Evolutionary conservation across 202 grass and related monocot genomes (phyloP).

Genomic region (Bolboschoenoplectus hybrid): DNA sequence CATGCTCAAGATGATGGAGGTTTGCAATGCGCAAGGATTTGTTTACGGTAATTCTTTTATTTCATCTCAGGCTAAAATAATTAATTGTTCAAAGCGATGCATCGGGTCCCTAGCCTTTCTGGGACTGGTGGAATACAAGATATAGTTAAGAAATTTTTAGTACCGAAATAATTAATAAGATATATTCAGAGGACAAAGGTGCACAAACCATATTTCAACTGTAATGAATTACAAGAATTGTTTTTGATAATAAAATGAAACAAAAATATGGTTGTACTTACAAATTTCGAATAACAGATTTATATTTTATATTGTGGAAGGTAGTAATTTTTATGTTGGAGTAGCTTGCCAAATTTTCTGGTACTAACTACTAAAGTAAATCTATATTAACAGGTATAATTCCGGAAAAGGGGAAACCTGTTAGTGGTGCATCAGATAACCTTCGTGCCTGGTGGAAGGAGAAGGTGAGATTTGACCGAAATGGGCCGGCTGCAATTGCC

Average conservation of each 20-base stretch:
- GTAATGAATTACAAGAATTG: not conserved
- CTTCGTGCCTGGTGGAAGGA: constrained; percentile 56
- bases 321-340: not conserved
- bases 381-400: constrained; percentile 43
- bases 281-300: too few relatives aligned
- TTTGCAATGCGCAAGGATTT: constrained; percentile 87
- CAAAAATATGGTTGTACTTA: not conserved
- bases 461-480: constrained; percentile 52
- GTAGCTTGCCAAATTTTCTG: not conserved
- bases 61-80: not conserved
- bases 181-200: not conserved
- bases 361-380: not conserved
- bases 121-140: not conserved
- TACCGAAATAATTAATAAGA: not conserved
- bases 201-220: too few relatives aligned
- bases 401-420: constrained; percentile 54
- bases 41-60: constrained; percentile 60
- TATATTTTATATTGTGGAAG: too few relatives aligned
- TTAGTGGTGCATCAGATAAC: constrained; percentile 51
- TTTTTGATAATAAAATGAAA: not conserved
- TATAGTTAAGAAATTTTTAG: not conserved
- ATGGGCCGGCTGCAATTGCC: constrained; percentile 44
- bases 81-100: not conserved
- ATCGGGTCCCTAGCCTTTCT: not conserved
- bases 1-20: constrained; percentile 98